Base-by-base conservation (phyloP, 129 eudicot species). In the Chrysanthemum makinoi region DNA sequence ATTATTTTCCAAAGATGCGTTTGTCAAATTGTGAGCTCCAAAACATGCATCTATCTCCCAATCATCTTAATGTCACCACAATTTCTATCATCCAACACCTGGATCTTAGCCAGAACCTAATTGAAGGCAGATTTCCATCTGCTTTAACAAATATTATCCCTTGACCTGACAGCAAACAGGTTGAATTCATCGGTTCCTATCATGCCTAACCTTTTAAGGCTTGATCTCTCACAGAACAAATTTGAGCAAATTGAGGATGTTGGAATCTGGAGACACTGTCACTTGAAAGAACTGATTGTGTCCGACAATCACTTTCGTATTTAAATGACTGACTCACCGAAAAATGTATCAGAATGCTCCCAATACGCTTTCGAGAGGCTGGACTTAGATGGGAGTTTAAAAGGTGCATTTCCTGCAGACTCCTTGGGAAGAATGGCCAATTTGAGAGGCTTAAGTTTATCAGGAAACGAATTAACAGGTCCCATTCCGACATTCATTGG, bases 121-220 rank as follows among this genome's bases (percentile, higher is more conserved):
- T 57, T 56, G 62, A 56, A 57, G 62, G 56, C 12, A 46, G 16
- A 44, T 65, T 67, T 49, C 52, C 51, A 16, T 39, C 69, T 35
- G 1, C 2, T 64, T 16, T 35, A n/a, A 43, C 4, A 35, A 64
- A 64, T 61, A 11, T 5, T 13, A 24, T n/a, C 20, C 66, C 47
- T 61, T 3, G 44, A 26, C 66, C 46, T 61, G 4, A 5, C 46
- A 2, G 0, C 0, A 0, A 24, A 30, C 46, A 1, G 0, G 6
- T 61, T 61, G 46, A 61, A 26, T 13, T 61, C 66, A 13, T 39
- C 10, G 10, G 46, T 39, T 39, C 10, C 46, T 39, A 24, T 26
- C 14, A 61, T 61, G 18, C 66, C 46, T 60, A 60, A 2, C 65
- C 65, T 60, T 22, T 7, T 60, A 22, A 39, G 28, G 39, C 43